phyloP scores from a whole-genome alignment of 129 eudicot genomes.

The Solidago caesia region DNA sequence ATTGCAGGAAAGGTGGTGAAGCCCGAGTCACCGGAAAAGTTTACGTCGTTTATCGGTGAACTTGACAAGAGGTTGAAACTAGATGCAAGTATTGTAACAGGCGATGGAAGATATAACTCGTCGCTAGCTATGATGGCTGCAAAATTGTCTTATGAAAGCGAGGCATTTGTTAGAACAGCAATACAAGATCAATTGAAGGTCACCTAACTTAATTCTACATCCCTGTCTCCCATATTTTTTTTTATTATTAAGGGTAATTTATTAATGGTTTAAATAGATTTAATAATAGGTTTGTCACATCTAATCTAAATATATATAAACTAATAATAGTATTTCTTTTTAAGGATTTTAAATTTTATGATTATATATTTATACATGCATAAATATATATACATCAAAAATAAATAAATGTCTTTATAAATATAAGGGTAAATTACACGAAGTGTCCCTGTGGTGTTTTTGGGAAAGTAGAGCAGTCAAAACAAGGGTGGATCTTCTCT shows the following conservation, averaged over 20 bases:
- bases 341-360: too few species aligned
- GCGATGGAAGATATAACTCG: constrained; percentile 38
- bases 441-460: too few species aligned
- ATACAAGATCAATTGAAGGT: constrained; percentile 66
- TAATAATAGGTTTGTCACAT: too few species aligned
- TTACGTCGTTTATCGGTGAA: constrained; percentile 44
- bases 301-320: too few species aligned
- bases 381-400: too few species aligned
- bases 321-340: too few species aligned
- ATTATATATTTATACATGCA: too few species aligned
- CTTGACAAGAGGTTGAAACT: constrained; percentile 49
- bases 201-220: neutral
- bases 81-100: constrained; percentile 32
- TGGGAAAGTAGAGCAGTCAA: too few species aligned
- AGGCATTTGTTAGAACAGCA: constrained; percentile 39
- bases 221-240: neutral
- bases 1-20: constrained; percentile 56
- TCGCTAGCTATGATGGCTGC: constrained; percentile 64
- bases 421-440: too few species aligned
- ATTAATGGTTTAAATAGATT: neutral
- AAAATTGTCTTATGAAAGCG: constrained; percentile 60
- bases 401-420: too few species aligned
- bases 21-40: constrained; percentile 44
- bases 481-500: too few species aligned
- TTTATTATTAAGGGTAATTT: neutral